Conservation (phyloP, 1,139 yeast genomes). For the Kazachstania sp. region DNA sequence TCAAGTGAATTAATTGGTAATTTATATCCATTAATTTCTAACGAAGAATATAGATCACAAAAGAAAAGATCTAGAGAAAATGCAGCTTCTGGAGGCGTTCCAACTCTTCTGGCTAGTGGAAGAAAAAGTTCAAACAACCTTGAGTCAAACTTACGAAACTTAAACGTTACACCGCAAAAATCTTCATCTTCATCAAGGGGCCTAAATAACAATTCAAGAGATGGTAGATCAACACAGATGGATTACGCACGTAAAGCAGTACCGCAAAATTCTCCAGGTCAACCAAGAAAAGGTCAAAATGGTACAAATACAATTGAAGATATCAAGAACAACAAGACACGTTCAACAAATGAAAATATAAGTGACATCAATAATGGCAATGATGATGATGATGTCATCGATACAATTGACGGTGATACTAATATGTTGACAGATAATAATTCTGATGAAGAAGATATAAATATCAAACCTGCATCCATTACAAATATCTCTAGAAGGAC, state of each 20-base stretch:
- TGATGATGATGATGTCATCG: not conserved
- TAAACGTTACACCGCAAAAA: slow-evolving; percentile 27
- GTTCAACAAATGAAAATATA: not conserved
- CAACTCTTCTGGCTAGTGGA: not conserved
- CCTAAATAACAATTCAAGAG: slow-evolving; percentile 31
- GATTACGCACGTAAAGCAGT: slow-evolving; percentile 45
- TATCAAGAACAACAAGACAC: slow-evolving; percentile 11
- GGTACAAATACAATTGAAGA: slow-evolving; percentile 30
- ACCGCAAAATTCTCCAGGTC: slow-evolving; percentile 92
- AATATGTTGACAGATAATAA: slow-evolving; percentile 15
- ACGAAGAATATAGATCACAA: slow-evolving; percentile 41
- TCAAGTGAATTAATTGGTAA: slow-evolving; percentile 76
- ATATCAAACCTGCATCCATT: slow-evolving; percentile 1
- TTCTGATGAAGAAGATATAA: slow-evolving; percentile 19
- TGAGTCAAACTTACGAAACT: slow-evolving; percentile 11
- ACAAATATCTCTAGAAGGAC: not conserved
- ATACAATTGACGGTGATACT: slow-evolving; percentile 4
- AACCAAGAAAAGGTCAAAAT: slow-evolving; percentile 69
- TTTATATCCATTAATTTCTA: slow-evolving; percentile 57
- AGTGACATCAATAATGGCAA: slow-evolving; percentile 2
- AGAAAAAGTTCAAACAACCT: slow-evolving; percentile 16
- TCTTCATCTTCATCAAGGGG: slow-evolving; percentile 2
- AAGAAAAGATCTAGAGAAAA: slow-evolving; percentile 31
- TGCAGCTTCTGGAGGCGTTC: not conserved
- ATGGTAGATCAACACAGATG: slow-evolving; percentile 33